phyloP scores from a whole-genome alignment of 2,329 filamentous ascomycete species.

The Penicillium sp. region DNA sequence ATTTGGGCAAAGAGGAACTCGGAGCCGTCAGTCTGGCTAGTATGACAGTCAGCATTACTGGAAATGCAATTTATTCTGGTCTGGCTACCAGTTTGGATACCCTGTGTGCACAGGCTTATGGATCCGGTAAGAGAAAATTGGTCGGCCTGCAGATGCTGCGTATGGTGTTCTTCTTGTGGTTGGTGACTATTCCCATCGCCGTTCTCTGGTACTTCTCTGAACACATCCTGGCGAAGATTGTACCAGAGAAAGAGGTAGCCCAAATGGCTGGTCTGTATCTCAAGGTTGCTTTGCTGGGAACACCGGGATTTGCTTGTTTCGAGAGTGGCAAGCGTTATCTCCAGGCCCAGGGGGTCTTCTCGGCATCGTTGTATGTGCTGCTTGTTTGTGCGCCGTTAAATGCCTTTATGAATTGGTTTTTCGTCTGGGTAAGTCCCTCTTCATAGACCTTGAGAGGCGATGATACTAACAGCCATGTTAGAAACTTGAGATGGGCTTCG shows the following conservation, averaged over 20 bases:
- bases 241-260: constrained; percentile 70
- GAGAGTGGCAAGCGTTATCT: constrained; percentile 81
- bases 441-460: background rate
- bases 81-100: constrained; percentile 88
- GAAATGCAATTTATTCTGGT: constrained; percentile 76
- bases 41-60: constrained; percentile 79
- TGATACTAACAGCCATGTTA: constrained; percentile 11
- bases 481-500: constrained; percentile 64
- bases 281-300: constrained; percentile 65
- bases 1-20: constrained; percentile 68
- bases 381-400: constrained; percentile 80
- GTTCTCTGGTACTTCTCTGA: constrained; percentile 69
- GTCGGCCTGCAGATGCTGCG: constrained; percentile 81
- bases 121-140: constrained; percentile 82
- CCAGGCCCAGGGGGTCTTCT: constrained; percentile 85
- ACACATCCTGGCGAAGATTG: constrained; percentile 61
- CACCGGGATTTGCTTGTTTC: constrained; percentile 73
- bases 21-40: constrained; percentile 67
- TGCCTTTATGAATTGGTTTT: constrained; percentile 73
- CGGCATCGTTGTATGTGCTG: constrained; percentile 77
- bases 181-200: constrained; percentile 69
- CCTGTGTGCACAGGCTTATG: constrained; percentile 89
- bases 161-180: constrained; percentile 75
- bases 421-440: constrained; percentile 63
- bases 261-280: constrained; percentile 71